Base-by-base conservation (phyloP, 768 basidiomycete genomes). In the Suillus decipiens region DNA sequence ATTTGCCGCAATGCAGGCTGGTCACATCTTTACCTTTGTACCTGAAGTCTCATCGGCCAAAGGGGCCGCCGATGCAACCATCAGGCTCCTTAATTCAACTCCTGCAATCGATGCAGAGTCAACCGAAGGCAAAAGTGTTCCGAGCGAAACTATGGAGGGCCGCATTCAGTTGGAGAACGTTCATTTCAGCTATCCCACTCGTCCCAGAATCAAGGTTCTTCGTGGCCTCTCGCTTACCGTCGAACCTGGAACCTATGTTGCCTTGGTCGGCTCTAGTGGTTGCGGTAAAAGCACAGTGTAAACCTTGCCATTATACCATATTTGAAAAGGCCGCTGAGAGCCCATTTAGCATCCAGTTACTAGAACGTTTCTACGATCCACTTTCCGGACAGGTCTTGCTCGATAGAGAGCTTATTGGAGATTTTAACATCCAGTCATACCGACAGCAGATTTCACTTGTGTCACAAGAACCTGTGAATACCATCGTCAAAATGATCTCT, bases 361-460 rank as follows among this genome's bases (percentile, higher is more conserved):
- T 92, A 60, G 92, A 94, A 69, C 84, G 92, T n/a, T 93, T 93
- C 81, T 93, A 93, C 72, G 90, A 94, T 72, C 88, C 92, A 17
- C 76, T 90, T 22, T 84, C 85, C 22, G 92, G 92, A 62, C 80
- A 84, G 33, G 80, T 93, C 61, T 85, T 85, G 64, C 81, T 95
- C 50, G 93, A 96, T 68, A 88, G 86, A 51, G 81, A 89, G 70
- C 83, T 85, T 61, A 89, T 96, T 72, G 81, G 83, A 19, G 86
- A 90, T 12, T 82, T 91, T 65, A 94, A 94, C 67, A 79, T 95
- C 45, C 86, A 91, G 66, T 90, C 91, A 61, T 98, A 96, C 79
- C n/a, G n/a, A n/a, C n/a, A n/a, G n/a, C n/a, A n/a, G n/a, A n/a
- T n/a, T n/a, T n/a, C n/a, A n/a, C n/a, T 97, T 28, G 95, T 98